A percentile compares a stretch with the other conserved stretches of the same genome.
phyloP scores from a whole-genome alignment of 768 basidiomycete species.

The Suillus lakei region DNA sequence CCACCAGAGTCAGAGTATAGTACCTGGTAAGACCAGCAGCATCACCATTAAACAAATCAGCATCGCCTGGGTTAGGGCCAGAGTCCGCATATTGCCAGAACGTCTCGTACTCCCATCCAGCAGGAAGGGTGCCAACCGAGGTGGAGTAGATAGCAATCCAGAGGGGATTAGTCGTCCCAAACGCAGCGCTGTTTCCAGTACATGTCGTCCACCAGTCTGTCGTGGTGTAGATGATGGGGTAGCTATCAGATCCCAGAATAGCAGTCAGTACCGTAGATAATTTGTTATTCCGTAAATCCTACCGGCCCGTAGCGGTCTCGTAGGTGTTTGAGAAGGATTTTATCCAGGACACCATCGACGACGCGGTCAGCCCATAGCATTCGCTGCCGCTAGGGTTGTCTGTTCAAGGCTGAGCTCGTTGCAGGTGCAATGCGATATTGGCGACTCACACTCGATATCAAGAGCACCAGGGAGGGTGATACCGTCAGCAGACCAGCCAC shows the following conservation, averaged over 20 bases:
- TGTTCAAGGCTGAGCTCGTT: conserved; percentile 24
- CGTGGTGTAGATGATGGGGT: conserved; percentile 64
- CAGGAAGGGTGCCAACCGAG: conserved; percentile 56
- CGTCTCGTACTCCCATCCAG: conserved; percentile 58
- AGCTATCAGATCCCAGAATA: conserved; percentile 31
- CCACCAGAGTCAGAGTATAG: background rate
- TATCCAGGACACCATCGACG: conserved; percentile 69
- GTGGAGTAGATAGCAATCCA: conserved; percentile 64
- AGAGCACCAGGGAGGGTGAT: conserved; percentile 67
- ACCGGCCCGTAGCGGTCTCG: conserved; percentile 51
- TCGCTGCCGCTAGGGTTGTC: conserved; percentile 55
- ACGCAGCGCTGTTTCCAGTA: conserved; percentile 60
- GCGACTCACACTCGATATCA: conserved; percentile 60
- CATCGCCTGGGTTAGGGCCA: conserved; percentile 61
- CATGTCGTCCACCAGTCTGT: conserved; percentile 73
- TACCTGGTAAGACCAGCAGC: conserved; percentile 46
- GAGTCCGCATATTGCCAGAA: conserved; percentile 68
- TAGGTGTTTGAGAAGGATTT: conserved; percentile 66
- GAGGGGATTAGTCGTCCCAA: conserved; percentile 56
- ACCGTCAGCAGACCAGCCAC: conserved; percentile 59
- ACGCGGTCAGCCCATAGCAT: conserved; percentile 58
- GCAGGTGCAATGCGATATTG: background rate
- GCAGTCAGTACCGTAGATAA: conserved; percentile 2
- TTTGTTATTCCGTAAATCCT: conserved; percentile 14
- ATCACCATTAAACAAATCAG: conserved; percentile 61